Conservation (phyloP, 2,329 filamentous ascomycete species). For the Penicillium brasilianum region DNA sequence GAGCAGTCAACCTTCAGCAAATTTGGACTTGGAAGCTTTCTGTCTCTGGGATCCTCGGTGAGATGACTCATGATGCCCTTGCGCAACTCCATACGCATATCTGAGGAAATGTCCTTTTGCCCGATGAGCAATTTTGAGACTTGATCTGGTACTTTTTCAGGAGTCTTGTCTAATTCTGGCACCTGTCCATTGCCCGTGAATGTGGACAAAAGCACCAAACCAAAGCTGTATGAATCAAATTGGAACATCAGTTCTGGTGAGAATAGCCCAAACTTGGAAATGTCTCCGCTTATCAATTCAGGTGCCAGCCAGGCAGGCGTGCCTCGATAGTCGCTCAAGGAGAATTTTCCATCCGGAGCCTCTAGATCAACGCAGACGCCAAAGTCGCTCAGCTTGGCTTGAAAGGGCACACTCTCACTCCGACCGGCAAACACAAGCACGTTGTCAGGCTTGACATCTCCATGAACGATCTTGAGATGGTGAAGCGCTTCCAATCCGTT, state of each 20-base stretch:
- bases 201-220: conserved; percentile 31
- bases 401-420: conserved; percentile 30
- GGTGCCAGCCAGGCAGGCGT: conserved; percentile 34
- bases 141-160: conserved; percentile 17
- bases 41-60: conserved; percentile 30
- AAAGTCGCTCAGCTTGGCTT: conserved; percentile 38
- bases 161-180: conserved; percentile 16
- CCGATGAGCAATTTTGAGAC: conserved; percentile 21
- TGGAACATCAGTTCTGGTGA: conserved; percentile 33
- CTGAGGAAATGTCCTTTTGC: conserved; percentile 25
- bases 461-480: conserved; percentile 33
- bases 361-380: conserved; percentile 38
- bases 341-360: conserved; percentile 24
- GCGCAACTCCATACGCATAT: conserved; percentile 25
- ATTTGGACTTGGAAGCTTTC: conserved; percentile 26
- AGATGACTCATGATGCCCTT: conserved; percentile 27
- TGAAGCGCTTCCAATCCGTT: conserved; percentile 35
- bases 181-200: conserved; percentile 28
- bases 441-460: conserved; percentile 39
- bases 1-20: conserved; percentile 28
- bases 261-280: conserved; percentile 22
- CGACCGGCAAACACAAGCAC: conserved; percentile 33
- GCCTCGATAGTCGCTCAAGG: conserved; percentile 32
- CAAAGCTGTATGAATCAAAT: conserved; percentile 37
- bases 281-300: conserved; percentile 21